Conservation (phyloP, 805 yeast genomes). For the Yarrowia yakushimensis region DNA sequence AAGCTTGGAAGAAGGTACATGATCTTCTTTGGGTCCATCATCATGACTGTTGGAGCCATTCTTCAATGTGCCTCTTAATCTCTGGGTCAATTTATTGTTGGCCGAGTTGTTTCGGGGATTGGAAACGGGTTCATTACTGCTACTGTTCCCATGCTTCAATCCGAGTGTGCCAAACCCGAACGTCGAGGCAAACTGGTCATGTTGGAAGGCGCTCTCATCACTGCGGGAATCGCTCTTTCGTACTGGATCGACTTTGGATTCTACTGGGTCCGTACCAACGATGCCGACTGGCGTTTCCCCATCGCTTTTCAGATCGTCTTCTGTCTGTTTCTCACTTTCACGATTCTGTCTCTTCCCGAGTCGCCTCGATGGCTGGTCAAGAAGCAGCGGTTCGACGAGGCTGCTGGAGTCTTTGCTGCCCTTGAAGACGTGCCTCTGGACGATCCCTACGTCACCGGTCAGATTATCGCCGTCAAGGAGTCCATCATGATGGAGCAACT, state of each 20-base stretch:
- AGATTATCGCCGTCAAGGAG: not conserved
- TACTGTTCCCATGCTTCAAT: constrained; percentile 76
- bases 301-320: constrained; percentile 64
- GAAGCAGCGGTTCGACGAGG: constrained; percentile 51
- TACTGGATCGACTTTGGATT: constrained; percentile 46
- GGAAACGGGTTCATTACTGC: constrained; percentile 77
- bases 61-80: constrained; percentile 42
- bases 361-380: constrained; percentile 80
- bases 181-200: constrained; percentile 65
- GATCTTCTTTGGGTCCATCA: constrained; percentile 47
- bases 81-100: constrained; percentile 40
- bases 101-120: constrained; percentile 68
- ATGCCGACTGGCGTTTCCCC: constrained; percentile 72
- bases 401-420: constrained; percentile 40
- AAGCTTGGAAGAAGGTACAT: constrained; percentile 47
- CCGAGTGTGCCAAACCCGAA: constrained; percentile 66
- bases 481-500: constrained; percentile 8
- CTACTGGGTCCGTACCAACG: constrained; percentile 51
- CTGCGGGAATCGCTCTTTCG: constrained; percentile 70
- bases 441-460: not conserved
- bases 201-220: constrained; percentile 67
- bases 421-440: constrained; percentile 8
- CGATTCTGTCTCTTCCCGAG: constrained; percentile 71
- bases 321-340: constrained; percentile 54
- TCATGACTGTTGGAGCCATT: constrained; percentile 48